Evolutionary conservation across 768 basidiomycete genomes (phyloP), one percentile per base, ranked within the genome.

Genomic region (Lepiota brunneoincarnata): DNA sequence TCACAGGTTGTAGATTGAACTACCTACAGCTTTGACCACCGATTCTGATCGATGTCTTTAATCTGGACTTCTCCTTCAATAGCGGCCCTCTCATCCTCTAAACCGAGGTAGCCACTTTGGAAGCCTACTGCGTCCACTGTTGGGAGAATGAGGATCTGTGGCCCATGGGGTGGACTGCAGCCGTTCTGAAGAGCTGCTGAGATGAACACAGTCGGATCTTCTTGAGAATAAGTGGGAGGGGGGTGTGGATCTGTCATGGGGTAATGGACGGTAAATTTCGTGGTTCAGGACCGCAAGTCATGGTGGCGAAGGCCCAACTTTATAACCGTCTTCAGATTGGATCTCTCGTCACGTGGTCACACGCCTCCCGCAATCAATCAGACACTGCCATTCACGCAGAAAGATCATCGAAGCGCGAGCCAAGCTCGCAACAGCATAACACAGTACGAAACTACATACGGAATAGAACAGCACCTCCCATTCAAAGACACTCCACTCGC

Each of bases 31-130:
- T 82, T 82, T 52, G 72, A 68, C 83, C 87, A 89, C 59, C 72
- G 76, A 49, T 72, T 74, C 49, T 75, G 71, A 53, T 79, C 77
- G 34, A 77, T 76, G 52, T 82, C 87, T 69, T 93, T 94, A 60
- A 93, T 74, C 66, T 93, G 92, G 15, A 94, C 75, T 65, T 93
- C 92, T 43, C 93, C 93, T 64, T 93, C 91, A 49, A 94, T 81
- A 7, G 89, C 86, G 12, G 91, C 89, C 55, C 77, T 79, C 68
- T 93, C 91, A 48, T 81, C 89, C 52, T 91, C 89, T 20, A 86
- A 89, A 47, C 93, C 93, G 6, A 94, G 75, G 65, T 81, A 91
- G 10, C 93, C 93, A 62, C 85, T 88, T 71, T 94, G 93, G 63
- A 94, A 95, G 66, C 84, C 81, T 52, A 89, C 74, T 18, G 83